Evolutionary conservation across 805 yeast species (phyloP).

Genomic region (Hanseniaspora guilliermondii): DNA sequence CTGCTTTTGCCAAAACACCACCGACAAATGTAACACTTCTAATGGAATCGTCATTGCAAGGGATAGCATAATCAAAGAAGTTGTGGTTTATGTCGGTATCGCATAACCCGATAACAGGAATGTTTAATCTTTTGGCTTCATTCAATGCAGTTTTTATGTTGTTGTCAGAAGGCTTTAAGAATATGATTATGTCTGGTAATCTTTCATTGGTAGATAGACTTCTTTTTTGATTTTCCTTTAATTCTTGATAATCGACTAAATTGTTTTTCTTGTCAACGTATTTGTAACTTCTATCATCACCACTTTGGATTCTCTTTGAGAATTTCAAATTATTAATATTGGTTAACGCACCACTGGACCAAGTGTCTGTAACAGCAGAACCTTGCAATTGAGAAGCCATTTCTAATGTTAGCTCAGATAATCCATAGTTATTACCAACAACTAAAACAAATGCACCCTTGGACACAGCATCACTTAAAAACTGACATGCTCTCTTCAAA

Average conservation of each 20-base stretch:
- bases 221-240: slow-evolving; percentile 58
- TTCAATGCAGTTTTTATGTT: slow-evolving; percentile 56
- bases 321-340: slow-evolving; percentile 41
- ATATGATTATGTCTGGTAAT: slow-evolving; percentile 72
- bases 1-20: slow-evolving; percentile 79
- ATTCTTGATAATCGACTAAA: slow-evolving; percentile 53
- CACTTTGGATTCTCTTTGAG: neutral
- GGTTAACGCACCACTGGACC: slow-evolving; percentile 93
- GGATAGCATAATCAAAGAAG: slow-evolving; percentile 83
- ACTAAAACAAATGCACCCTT: slow-evolving; percentile 76
- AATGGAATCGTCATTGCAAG: slow-evolving; percentile 86
- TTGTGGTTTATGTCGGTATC: slow-evolving; percentile 92
- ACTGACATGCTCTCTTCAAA: slow-evolving; percentile 70
- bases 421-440: slow-evolving; percentile 75
- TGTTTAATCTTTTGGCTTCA: slow-evolving; percentile 70
- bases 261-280: neutral
- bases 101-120: slow-evolving; percentile 87
- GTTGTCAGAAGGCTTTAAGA: slow-evolving; percentile 73
- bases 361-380: slow-evolving; percentile 66
- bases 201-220: slow-evolving; percentile 47
- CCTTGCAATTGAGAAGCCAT: slow-evolving; percentile 73
- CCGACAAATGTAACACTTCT: slow-evolving; percentile 67
- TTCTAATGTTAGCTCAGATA: slow-evolving; percentile 55
- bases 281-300: neutral
- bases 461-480: slow-evolving; percentile 69